A percentile compares a stretch with the other conserved stretches of the same genome.
Conservation (phyloP, 2,329 filamentous ascomycete genomes). For the Pestalotiopsis sp. region DNA sequence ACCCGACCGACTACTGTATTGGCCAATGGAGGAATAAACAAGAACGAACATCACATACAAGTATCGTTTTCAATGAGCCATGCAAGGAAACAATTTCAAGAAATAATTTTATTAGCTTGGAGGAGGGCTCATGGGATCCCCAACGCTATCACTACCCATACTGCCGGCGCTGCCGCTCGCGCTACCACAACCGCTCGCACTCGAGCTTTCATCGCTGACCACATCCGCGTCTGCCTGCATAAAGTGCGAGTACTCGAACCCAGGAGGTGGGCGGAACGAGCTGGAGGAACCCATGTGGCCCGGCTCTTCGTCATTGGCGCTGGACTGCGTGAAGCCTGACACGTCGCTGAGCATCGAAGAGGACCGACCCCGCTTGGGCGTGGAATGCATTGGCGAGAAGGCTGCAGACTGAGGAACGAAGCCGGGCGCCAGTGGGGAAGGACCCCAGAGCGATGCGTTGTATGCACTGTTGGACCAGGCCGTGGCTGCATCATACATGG, state of each 20-base stretch:
- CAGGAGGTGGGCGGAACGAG: constrained; percentile 22
- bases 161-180: constrained; percentile 48
- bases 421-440: constrained; percentile 37
- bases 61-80: too few species aligned
- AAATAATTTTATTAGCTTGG: constrained; percentile 7
- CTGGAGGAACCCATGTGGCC: constrained; percentile 7
- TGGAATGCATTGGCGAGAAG: constrained; percentile 32
- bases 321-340: constrained; percentile 67
- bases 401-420: constrained; percentile 35
- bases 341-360: constrained; percentile 69
- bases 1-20: too few species aligned
- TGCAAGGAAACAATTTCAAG: background rate
- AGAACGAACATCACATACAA: too few species aligned
- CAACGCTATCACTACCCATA: constrained; percentile 44
- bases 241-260: constrained; percentile 29
- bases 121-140: constrained; percentile 54
- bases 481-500: constrained; percentile 28
- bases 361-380: constrained; percentile 56
- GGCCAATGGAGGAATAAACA: too few species aligned
- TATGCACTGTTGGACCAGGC: constrained; percentile 35
- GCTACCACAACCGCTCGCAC: constrained; percentile 44
- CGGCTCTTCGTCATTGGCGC: constrained; percentile 49
- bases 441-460: constrained; percentile 32
- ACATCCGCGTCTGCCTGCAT: constrained; percentile 26
- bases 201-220: constrained; percentile 39